Evolutionary conservation across 495 filamentous ascomycete species (phyloP).

Genomic region (Trichoderma erinaceum): DNA sequence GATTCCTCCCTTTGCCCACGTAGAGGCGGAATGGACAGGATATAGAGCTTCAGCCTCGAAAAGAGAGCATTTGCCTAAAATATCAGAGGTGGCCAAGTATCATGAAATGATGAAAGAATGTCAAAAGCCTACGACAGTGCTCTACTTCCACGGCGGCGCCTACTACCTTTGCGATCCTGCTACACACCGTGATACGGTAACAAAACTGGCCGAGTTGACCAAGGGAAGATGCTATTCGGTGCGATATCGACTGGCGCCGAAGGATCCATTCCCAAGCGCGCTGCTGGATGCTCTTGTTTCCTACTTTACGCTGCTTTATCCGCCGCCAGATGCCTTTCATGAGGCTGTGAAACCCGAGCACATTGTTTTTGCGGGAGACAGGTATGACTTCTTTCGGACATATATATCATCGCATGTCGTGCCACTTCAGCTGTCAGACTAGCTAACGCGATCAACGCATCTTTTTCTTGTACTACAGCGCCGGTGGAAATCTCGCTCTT

Average conservation of each 20-base stretch:
- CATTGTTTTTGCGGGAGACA: conserved; percentile 77
- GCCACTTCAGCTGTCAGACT: not conserved
- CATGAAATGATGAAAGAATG: conserved; percentile 64
- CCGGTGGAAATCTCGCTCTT: conserved; percentile 72
- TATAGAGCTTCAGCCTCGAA: conserved; percentile 54
- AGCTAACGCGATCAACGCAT: not conserved
- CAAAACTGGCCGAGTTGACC: conserved; percentile 43
- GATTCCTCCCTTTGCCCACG: conserved; percentile 48
- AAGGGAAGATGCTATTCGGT: conserved; percentile 64
- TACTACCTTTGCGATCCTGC: conserved; percentile 74
- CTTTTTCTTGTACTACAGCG: conserved; percentile 38
- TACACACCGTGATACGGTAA: conserved; percentile 48
- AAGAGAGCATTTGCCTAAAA: conserved; percentile 47
- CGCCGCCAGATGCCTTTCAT: conserved; percentile 67
- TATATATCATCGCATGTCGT: not conserved
- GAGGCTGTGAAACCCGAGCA: conserved; percentile 58
- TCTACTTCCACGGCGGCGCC: conserved; percentile 91
- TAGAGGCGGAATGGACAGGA: conserved; percentile 87
- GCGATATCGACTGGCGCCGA: conserved; percentile 83
- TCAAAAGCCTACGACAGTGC: conserved; percentile 56
- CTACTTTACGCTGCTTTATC: conserved; percentile 79
- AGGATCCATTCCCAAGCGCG: conserved; percentile 75
- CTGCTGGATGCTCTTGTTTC: conserved; percentile 76
- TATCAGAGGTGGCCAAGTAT: conserved; percentile 69
- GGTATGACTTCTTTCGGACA: conserved; percentile 21